Percentiles rank a stretch among this genome's conserved stretches.
phyloP scores from a whole-genome alignment of 352 stramenopile genomes.

The Blastocystis sp. region DNA sequence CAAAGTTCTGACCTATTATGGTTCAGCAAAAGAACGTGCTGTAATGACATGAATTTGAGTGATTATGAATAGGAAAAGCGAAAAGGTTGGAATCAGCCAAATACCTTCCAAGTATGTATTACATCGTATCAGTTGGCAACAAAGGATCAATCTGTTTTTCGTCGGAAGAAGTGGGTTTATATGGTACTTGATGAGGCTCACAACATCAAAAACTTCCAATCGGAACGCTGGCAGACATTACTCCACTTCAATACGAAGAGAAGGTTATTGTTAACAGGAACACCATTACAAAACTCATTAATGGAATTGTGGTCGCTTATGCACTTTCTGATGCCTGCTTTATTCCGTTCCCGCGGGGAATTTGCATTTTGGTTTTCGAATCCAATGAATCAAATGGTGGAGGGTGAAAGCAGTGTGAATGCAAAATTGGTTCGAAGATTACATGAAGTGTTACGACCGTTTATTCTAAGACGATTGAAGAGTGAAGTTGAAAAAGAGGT shows the following conservation, averaged over 20 bases:
- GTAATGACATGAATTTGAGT: constrained; percentile 65
- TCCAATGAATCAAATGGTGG: neutral
- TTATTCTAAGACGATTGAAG: constrained; percentile 40
- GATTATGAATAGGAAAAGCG: constrained; percentile 68
- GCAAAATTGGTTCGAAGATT: neutral
- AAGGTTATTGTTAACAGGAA: constrained; percentile 80
- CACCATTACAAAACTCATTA: constrained; percentile 95
- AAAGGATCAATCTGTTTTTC: constrained; percentile 90
- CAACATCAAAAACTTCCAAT: constrained; percentile 92
- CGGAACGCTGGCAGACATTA: constrained; percentile 70
- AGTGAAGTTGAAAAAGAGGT: neutral
- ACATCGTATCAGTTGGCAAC: constrained; percentile 96
- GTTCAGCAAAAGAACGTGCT: constrained; percentile 86
- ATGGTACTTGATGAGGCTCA: constrained; percentile 95
- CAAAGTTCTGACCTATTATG: constrained; percentile 97
- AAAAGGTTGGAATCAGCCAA: constrained; percentile 87
- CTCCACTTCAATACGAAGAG: constrained; percentile 67
- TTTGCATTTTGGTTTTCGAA: neutral
- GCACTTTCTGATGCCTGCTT: constrained; percentile 86
- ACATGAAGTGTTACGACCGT: neutral
- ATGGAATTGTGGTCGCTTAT: constrained; percentile 96
- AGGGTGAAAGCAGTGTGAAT: neutral
- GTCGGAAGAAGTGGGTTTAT: constrained; percentile 97
- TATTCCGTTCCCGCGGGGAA: neutral
- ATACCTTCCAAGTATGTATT: constrained; percentile 92